Percentiles rank a stretch among this genome's conserved stretches.
Evolutionary conservation across 345 rosid species (phyloP).

Genomic region (Hypericum androsaemum): DNA sequence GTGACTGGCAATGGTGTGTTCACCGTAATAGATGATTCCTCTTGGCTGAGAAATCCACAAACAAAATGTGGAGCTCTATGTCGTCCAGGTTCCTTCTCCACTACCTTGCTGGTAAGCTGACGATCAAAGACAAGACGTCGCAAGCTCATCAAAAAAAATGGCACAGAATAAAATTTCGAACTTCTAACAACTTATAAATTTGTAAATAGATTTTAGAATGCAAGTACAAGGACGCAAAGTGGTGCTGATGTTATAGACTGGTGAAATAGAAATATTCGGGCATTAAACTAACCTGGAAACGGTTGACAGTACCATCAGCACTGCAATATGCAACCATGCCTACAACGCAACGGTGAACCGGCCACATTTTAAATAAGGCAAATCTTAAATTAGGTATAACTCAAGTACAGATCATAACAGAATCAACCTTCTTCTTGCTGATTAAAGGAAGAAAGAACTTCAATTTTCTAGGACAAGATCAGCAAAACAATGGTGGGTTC

Average conservation of each 20-base stretch:
- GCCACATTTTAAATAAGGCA: too few species aligned
- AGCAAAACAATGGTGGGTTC: constrained; percentile 2
- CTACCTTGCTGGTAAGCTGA: constrained; percentile 64
- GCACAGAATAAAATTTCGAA: too few species aligned
- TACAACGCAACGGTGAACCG: constrained; percentile 9
- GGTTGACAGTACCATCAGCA: constrained; percentile 60
- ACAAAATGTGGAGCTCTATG: constrained; percentile 62
- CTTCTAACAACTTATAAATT: too few species aligned
- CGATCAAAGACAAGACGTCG: background rate
- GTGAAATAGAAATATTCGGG: background rate
- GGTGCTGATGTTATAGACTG: too few species aligned
- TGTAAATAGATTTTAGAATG: too few species aligned
- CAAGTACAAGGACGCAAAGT: too few species aligned
- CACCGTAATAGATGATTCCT: constrained; percentile 35
- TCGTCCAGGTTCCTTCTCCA: constrained; percentile 55
- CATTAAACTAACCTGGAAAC: constrained; percentile 49
- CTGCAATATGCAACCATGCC: constrained; percentile 82
- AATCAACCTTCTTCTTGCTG: too few species aligned
- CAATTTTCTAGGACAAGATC: background rate
- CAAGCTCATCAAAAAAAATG: too few species aligned
- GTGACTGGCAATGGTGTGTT: constrained; percentile 32
- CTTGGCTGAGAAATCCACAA: constrained; percentile 50
- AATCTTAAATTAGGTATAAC: too few species aligned
- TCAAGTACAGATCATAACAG: too few species aligned
- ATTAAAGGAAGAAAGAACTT: too few species aligned